Percentiles rank a stretch among this genome's conserved stretches.
Evolutionary conservation across 2,329 filamentous ascomycete genomes (phyloP).

Genomic region (Ophioceras dolichostomum): DNA sequence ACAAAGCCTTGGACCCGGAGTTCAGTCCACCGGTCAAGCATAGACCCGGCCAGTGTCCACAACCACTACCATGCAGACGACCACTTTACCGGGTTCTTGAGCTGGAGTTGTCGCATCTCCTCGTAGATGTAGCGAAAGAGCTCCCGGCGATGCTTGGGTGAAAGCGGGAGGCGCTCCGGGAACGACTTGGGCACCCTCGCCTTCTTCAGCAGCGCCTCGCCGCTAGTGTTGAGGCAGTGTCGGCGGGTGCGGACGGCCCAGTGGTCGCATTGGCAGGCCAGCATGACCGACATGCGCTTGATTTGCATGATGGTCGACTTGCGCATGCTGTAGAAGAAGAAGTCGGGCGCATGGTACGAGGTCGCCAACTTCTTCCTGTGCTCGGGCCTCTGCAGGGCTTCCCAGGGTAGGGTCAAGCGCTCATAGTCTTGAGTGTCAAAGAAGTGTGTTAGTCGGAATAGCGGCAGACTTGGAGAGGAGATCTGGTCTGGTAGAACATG

Average conservation of each 20-base stretch:
- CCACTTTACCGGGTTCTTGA: no score
- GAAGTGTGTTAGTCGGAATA: no score
- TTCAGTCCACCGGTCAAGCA: no score
- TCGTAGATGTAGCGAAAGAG: slow-evolving; percentile 1
- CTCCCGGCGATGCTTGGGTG: neutral
- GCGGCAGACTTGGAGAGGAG: no score
- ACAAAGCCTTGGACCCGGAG: no score
- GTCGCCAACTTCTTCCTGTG: slow-evolving; percentile 1
- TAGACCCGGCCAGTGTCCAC: no score
- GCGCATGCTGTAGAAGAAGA: slow-evolving; percentile 11
- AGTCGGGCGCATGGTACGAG: slow-evolving; percentile 4
- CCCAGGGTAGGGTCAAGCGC: no score
- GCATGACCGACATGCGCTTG: slow-evolving; percentile 7
- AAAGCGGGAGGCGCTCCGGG: neutral
- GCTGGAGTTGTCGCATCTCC: no score
- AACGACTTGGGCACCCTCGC: slow-evolving; percentile 1
- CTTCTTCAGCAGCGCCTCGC: slow-evolving; percentile 3
- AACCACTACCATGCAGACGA: no score
- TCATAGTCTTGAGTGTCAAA: no score
- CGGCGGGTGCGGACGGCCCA: slow-evolving; percentile 3
- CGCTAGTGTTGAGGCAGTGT: slow-evolving; percentile 2
- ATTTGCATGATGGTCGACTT: slow-evolving; percentile 9
- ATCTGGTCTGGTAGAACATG: no score
- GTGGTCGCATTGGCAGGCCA: slow-evolving; percentile 8
- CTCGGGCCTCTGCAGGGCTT: no score